phyloP scores from a whole-genome alignment of 139 green algal species.

The Ettlia oleoabundans region DNA sequence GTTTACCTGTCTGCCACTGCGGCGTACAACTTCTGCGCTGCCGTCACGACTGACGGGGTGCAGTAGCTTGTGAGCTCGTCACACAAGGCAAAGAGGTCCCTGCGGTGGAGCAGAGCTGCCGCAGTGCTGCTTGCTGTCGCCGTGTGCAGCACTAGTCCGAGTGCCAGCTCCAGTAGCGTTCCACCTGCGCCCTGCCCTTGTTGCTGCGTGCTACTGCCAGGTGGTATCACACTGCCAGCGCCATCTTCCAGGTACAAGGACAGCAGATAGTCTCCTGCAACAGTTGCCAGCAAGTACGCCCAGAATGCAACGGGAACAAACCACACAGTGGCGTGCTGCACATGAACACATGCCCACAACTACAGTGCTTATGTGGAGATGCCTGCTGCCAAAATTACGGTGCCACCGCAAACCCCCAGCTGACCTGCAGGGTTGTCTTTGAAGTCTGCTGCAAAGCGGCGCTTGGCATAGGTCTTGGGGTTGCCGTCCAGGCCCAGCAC shows the following conservation, averaged over 20 bases:
- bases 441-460: constrained; percentile 47
- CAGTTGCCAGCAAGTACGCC: no score
- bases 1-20: not conserved
- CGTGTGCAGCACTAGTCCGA: not conserved
- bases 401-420: not conserved
- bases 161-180: constrained; percentile 20
- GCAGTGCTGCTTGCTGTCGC: not conserved
- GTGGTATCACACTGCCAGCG: not conserved
- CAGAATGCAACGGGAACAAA: no score
- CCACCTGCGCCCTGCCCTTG: not conserved
- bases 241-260: constrained; percentile 13
- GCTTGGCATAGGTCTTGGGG: constrained; percentile 36
- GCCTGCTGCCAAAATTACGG: not conserved
- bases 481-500: constrained; percentile 28
- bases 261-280: constrained; percentile 42
- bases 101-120: constrained; percentile 19
- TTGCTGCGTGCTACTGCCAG: not conserved
- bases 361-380: no score
- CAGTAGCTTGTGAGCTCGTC: constrained; percentile 19
- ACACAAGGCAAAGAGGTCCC: not conserved
- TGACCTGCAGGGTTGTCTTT: constrained; percentile 40
- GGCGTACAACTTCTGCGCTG: constrained; percentile 5
- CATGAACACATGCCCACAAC: no score
- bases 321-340: no score
- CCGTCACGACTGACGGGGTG: constrained; percentile 22